phyloP scores from a whole-genome alignment of 768 basidiomycete genomes.

The Pisolithus orientalis region DNA sequence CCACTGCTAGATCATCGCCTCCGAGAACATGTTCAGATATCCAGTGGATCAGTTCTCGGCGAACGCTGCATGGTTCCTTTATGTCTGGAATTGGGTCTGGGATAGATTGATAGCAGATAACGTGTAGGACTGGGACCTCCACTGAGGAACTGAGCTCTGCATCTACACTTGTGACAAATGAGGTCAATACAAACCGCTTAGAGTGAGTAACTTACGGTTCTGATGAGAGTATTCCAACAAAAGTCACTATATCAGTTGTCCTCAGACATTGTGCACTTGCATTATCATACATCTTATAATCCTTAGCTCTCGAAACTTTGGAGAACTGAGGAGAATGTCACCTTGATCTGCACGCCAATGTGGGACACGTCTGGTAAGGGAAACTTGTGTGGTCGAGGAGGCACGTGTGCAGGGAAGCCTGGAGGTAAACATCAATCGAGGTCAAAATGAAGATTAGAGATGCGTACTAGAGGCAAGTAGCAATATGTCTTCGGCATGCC shows the following conservation, averaged over 20 bases:
- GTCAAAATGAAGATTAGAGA: neutral
- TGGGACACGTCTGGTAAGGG: constrained; percentile 50
- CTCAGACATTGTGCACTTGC: constrained; percentile 40
- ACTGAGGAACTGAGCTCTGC: constrained; percentile 31
- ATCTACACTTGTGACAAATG: constrained; percentile 29
- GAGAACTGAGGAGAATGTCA: constrained; percentile 15
- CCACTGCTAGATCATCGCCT: constrained; percentile 63
- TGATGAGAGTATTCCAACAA: constrained; percentile 66
- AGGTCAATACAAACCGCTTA: neutral
- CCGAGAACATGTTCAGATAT: constrained; percentile 64
- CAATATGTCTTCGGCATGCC: constrained; percentile 38
- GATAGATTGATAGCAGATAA: constrained; percentile 39
- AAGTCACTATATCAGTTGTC: constrained; percentile 56
- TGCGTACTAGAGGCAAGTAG: constrained; percentile 13
- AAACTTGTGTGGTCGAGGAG: constrained; percentile 52
- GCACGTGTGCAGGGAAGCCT: constrained; percentile 19
- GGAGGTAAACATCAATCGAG: constrained; percentile 6
- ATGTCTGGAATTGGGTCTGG: constrained; percentile 1
- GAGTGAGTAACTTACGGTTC: constrained; percentile 47
- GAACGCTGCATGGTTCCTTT: constrained; percentile 19
- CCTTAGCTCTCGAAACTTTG: constrained; percentile 1
- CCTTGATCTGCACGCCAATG: constrained; percentile 72
- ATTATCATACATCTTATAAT: constrained; percentile 51
- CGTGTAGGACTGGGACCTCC: constrained; percentile 62
- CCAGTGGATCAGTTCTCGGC: constrained; percentile 62